Evolutionary conservation across 1,139 yeast genomes (phyloP), one percentile per base, ranked within the genome.

Genomic region (Scheffersomyces lignicola): DNA sequence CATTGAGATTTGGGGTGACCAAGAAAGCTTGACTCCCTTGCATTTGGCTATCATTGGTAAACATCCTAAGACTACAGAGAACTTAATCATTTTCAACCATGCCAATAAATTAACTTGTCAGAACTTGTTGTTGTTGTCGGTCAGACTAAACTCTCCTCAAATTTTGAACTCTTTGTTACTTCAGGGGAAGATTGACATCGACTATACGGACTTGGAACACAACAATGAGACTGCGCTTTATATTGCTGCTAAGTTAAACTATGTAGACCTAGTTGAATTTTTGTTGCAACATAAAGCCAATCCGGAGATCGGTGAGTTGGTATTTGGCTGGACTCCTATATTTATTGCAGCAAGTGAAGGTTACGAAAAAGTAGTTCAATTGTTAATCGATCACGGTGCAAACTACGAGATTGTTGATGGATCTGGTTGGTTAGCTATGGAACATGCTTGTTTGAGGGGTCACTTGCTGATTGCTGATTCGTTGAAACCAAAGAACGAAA

Each of bases 351-450:
- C 96, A 0, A 83, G 89, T 14, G 96, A 90, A 49, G 97, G 97
- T 0, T 78, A 62, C 39, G 54, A 54, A 21, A 76, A 76, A 2
- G 68, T 87, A 27, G 86, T 81, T 7, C 58, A 73, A 34, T 44
- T 76, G 7, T 67, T 92, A 40, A 59, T 83, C 20, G 63, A 65
- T 1, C 58, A 69, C 31, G 80, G 78, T 6, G 81, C 86, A 9
- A 65, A 70, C 15, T 75, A 64, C 37, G 76, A 77, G 34, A 62
- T 71, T 32, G 73, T 76, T 14, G 98, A 92, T 60, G 83, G 78
- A 35, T 84, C 95, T 28, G 97, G 97, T 0, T 92, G 97, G 97
- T 80, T 90, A 16, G 96, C 97, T 7, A 81, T 88, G 80, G 98
- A 92, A 52, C 97, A 92, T 58, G 97, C 97, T 0, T 83, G 88